A percentile compares a stretch with the other conserved stretches of the same genome.
These are phyloP conservation scores for Tricholoma matsutake DNA, from an alignment of 768 basidiomycete species.

Conservation along the genomic window DNA sequence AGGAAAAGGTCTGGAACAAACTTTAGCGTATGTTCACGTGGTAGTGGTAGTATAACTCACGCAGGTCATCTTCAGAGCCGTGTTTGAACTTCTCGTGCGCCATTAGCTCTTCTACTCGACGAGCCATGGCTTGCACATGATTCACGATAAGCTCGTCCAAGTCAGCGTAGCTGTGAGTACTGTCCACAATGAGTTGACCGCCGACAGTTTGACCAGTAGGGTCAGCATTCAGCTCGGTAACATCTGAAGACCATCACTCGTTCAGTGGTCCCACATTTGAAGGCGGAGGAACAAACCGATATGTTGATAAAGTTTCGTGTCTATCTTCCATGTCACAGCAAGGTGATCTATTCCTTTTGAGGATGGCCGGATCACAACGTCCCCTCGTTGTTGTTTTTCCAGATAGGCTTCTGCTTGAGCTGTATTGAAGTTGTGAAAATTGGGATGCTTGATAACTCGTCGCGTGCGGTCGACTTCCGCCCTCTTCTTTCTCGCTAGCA, in stretches of 20 bases:
- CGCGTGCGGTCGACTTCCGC: conserved; percentile 77
- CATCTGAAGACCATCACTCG: conserved; percentile 45
- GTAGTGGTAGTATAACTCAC: conserved; percentile 47
- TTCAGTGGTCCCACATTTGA: background rate
- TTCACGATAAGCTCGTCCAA: conserved; percentile 96
- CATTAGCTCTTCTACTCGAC: conserved; percentile 92
- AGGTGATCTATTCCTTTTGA: conserved; percentile 92
- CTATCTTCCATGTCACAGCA: conserved; percentile 99
- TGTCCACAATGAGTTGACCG: conserved; percentile 68
- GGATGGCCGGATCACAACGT: conserved; percentile 94
- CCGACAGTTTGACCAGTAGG: conserved; percentile 64
- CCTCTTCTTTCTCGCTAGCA: conserved; percentile 79
- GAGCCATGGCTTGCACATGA: conserved; percentile 91
- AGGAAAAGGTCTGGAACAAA: conserved; percentile 67
- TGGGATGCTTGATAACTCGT: conserved; percentile 94
- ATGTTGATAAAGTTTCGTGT: conserved; percentile 93
- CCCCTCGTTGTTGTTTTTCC: conserved; percentile 88
- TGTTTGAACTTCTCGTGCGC: conserved; percentile 93
- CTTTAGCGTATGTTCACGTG: conserved; percentile 1
- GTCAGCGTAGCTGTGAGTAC: conserved; percentile 83
- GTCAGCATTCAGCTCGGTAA: conserved; percentile 77
- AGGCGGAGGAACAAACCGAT: conserved; percentile 58
- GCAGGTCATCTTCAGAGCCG: conserved; percentile 83
- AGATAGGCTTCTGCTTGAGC: conserved; percentile 86
- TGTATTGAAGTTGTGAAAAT: conserved; percentile 94